Base-by-base conservation (phyloP, 768 basidiomycete genomes). In the Suillus variegatus region DNA sequence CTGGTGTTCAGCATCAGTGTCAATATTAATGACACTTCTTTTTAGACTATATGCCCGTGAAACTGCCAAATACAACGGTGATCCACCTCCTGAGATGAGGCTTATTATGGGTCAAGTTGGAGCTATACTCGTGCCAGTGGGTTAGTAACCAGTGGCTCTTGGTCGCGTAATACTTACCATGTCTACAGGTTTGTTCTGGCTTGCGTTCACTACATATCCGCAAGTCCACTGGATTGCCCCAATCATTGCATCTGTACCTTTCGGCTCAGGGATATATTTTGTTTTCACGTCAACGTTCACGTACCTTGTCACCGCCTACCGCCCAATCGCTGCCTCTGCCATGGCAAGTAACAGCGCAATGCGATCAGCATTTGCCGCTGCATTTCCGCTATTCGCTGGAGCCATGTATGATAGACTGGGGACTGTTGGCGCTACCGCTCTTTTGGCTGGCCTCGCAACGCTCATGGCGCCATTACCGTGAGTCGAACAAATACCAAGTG, bases 221-320 rank as follows among this genome's bases (percentile, higher is more conserved):
- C 70, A 72, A 9, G 81, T 86, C 0, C 83, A 81, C 64, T 84
- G 82, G 83, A 81, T 81, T 63, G 79, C 76, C 8, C 82, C 82
- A 16, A 79, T 85, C 67, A 71, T 85, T 62, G 79, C 75, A 3
- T 80, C 82, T 1, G 65, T 78, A 6, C 83, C 80, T 6, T 84
- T 87, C 66, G 85, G 86, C 28, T 78, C 84, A 1, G 91, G 88
- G 4, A 76, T 84, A 51, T 77, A 82, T 70, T 91, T 85, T 67
- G 85, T 87, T 51, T 94, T 90, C 77, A 87, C 88, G 1, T 84
- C 85, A 10, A 86, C 86, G 4, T 91, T 91, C 76, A 89, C 82
- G 73, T 86, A 82, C 71, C 78, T 85, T 56, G 85, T 85, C 25
- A 79, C 81, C 22, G 81, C 83, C 12, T 84, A 84, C 68, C 79